Conservation (phyloP, 805 yeast species). For the Middelhovenomyces tepae region DNA sequence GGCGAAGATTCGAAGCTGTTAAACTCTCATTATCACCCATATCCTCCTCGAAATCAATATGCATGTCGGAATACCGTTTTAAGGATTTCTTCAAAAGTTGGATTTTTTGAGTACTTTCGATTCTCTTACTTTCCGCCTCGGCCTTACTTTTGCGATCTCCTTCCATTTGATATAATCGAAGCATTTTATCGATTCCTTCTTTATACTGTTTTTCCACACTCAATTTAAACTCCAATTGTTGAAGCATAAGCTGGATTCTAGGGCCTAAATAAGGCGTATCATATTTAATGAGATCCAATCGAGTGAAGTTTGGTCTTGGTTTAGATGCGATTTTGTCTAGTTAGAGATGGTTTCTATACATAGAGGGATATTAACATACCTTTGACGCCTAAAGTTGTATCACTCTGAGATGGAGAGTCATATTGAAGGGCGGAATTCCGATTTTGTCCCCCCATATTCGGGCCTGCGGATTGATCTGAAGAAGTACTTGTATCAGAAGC, state of each 20-base stretch:
- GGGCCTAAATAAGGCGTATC: conserved; percentile 95
- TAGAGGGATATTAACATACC: too few species aligned
- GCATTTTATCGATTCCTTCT: conserved; percentile 85
- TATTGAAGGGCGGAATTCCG: too few species aligned
- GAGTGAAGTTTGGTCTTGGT: conserved; percentile 21
- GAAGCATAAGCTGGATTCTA: conserved; percentile 89
- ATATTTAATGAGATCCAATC: conserved; percentile 69
- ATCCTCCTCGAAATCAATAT: conserved; percentile 53
- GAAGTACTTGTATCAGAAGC: conserved; percentile 11
- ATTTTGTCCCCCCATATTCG: background rate
- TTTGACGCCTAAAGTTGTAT: too few species aligned
- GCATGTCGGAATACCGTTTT: conserved; percentile 84
- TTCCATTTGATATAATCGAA: conserved; percentile 76
- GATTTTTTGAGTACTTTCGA: conserved; percentile 78
- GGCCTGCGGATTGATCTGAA: conserved; percentile 4
- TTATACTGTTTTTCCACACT: conserved; percentile 91
- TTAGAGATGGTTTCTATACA: too few species aligned
- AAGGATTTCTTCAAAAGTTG: conserved; percentile 74
- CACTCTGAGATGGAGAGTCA: too few species aligned
- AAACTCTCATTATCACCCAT: conserved; percentile 54
- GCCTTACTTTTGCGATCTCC: conserved; percentile 81
- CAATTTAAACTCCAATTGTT: conserved; percentile 85
- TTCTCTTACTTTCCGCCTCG: conserved; percentile 81
- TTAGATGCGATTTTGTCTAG: conserved; percentile 7
- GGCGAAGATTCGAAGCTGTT: conserved; percentile 63